Percentiles rank a stretch among this genome's conserved stretches.
These are phyloP conservation scores for Colletotrichum simmondsii DNA, from an alignment of 2,329 filamentous ascomycete genomes.

Conservation along the genomic window DNA sequence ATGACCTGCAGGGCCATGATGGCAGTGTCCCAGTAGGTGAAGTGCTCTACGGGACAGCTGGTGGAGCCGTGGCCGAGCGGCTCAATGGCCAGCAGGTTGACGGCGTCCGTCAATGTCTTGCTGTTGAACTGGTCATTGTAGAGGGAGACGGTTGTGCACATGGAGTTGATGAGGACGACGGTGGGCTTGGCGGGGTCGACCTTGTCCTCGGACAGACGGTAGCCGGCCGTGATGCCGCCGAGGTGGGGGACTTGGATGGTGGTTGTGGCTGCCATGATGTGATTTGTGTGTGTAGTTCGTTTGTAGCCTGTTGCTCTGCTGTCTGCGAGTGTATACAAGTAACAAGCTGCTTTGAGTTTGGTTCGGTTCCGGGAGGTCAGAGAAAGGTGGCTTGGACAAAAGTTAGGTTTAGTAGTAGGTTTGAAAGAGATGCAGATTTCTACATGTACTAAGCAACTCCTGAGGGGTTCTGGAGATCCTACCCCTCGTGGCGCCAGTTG, in stretches of 20 bases:
- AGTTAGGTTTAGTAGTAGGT: background rate
- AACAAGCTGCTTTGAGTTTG: background rate
- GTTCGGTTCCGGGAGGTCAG: background rate
- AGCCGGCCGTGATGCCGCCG: slow-evolving; percentile 58
- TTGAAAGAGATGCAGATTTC: slow-evolving; percentile 12
- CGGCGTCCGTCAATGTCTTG: slow-evolving; percentile 49
- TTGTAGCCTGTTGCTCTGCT: background rate
- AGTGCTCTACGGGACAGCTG: slow-evolving; percentile 54
- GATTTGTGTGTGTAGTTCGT: background rate
- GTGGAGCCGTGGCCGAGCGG: slow-evolving; percentile 64
- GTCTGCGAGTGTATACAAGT: background rate
- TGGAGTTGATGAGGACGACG: slow-evolving; percentile 61
- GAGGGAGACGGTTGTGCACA: slow-evolving; percentile 60
- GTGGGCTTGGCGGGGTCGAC: slow-evolving; percentile 64
- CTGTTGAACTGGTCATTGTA: slow-evolving; percentile 57
- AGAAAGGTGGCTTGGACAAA: background rate
- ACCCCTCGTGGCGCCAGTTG: slow-evolving; percentile 17
- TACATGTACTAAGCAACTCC: background rate
- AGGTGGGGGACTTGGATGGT: slow-evolving; percentile 60
- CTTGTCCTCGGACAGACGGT: slow-evolving; percentile 51
- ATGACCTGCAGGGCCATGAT: slow-evolving; percentile 66
- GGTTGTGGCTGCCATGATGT: slow-evolving; percentile 49
- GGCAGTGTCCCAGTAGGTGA: slow-evolving; percentile 67
- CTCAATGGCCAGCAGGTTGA: slow-evolving; percentile 64
- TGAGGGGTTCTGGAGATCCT: slow-evolving; percentile 8